Evolutionary conservation across 2,329 filamentous ascomycete species (phyloP).

Genomic region (Neobulgaria alba): DNA sequence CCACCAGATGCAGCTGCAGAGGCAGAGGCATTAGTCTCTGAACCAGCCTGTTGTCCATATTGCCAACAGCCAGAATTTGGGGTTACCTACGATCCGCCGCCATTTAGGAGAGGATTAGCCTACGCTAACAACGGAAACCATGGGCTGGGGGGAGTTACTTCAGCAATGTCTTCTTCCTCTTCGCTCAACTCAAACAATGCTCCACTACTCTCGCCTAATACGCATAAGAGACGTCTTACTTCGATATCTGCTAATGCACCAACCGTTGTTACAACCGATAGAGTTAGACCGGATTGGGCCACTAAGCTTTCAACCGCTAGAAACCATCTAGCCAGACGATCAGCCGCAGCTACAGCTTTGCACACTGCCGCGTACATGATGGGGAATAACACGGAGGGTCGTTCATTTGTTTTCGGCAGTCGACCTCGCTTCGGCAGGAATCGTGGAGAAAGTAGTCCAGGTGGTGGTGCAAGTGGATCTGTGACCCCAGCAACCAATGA

Average conservation of each 20-base stretch:
- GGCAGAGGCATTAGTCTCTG: constrained; percentile 62
- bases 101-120: constrained; percentile 74
- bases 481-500: constrained; percentile 23
- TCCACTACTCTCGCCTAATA: constrained; percentile 14
- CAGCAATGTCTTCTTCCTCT: constrained; percentile 80
- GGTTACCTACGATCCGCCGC: constrained; percentile 85
- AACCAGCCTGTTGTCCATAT: constrained; percentile 87
- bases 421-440: constrained; percentile 25
- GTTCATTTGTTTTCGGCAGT: constrained; percentile 25
- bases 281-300: constrained; percentile 88
- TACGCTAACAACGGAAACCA: constrained; percentile 50
- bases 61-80: constrained; percentile 93
- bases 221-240: constrained; percentile 47
- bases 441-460: constrained; percentile 25
- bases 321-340: constrained; percentile 74
- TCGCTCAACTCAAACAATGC: constrained; percentile 56
- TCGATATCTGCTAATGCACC: constrained; percentile 76
- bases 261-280: constrained; percentile 85
- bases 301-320: constrained; percentile 79
- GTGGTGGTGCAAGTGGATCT: constrained; percentile 10
- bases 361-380: constrained; percentile 94
- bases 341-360: constrained; percentile 84
- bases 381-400: constrained; percentile 39
- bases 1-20: constrained; percentile 36
- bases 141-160: constrained; percentile 44